Base-by-base conservation (phyloP, 768 basidiomycete genomes). In the Lactarius vividus region DNA sequence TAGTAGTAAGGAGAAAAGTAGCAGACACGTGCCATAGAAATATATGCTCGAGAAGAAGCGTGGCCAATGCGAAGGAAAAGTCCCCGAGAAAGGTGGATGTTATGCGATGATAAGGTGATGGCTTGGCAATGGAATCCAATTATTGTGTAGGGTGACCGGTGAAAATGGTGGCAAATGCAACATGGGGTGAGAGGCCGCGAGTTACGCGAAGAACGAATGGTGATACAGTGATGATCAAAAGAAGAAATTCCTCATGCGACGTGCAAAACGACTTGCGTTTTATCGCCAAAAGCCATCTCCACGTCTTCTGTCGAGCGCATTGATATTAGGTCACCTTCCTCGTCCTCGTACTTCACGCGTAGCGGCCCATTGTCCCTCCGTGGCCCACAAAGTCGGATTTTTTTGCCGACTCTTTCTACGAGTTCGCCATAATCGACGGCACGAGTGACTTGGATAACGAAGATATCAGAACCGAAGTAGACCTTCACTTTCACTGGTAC, bases 401-500 rank as follows among this genome's bases (percentile, higher is more conserved):
- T 98, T 79, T 88, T 87, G 39, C 91, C 88, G 1, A 98, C 93
- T 74, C 88, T 90, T 75, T 94, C 91, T 60, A 96, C 89, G 60
- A 98, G 81, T 53, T 94, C 91, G 60, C 79, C 81, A 76, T 89
- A 96, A 74, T 91, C 87, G 39, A 92, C 92, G 67, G 81, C 77
- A 67, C 88, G 84, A 52, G 91, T 84, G 29, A 96, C 93, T 76
- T 94, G 91, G 64, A 98, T 92, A 68, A 96, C 90, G 74, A 98
- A 98, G 55, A 97, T 91, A 74, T 97, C 95, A 71, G 96, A 92
- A 72, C 93, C 88, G 79, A 91, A 98, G 75, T 92, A 91, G 61
- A 98, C 94, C 78, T 96, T 96, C 74, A 98, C 88, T 74, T 95
- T 93, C 52, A 98, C 88, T 13, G 88, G 84, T 52, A 73, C 67